phyloP scores from a whole-genome alignment of 257 asterid genomes.

The Nicotiana paniculata region DNA sequence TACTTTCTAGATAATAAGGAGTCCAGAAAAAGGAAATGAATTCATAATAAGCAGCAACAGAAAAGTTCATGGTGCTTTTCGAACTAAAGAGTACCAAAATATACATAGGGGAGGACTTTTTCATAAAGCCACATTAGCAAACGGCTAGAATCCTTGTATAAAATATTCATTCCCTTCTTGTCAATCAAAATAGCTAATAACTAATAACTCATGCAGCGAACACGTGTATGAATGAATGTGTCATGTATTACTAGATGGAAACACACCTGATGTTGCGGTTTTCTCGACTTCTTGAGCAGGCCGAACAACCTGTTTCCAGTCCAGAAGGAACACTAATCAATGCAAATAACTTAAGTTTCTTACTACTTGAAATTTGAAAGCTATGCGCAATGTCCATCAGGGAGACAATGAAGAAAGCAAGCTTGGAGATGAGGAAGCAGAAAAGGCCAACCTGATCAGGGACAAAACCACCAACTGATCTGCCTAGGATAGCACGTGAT shows the following conservation, averaged over 20 bases:
- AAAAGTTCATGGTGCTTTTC: not conserved
- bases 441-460: conserved; percentile 62
- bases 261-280: conserved; percentile 52
- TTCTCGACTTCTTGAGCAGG: conserved; percentile 58
- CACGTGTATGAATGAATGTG: not conserved
- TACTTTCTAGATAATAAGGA: not conserved
- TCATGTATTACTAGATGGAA: conserved; percentile 1
- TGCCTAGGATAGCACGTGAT: conserved; percentile 55
- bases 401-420: not conserved
- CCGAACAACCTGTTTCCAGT: conserved; percentile 48
- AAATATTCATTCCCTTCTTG: not conserved
- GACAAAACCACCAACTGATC: conserved; percentile 73
- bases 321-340: conserved; percentile 16
- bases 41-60: not conserved
- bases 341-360: conserved; percentile 1
- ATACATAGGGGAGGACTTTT: not conserved
- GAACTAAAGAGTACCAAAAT: not conserved
- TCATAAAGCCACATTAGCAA: not conserved
- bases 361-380: not conserved
- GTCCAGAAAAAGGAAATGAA: not conserved
- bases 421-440: not conserved
- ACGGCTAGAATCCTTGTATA: not conserved
- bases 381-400: not conserved
- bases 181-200: not conserved
- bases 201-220: not conserved